Percentiles rank a stretch among this genome's conserved stretches.
Conservation (phyloP, 345 rosid genomes). For the Brassica nigra region DNA sequence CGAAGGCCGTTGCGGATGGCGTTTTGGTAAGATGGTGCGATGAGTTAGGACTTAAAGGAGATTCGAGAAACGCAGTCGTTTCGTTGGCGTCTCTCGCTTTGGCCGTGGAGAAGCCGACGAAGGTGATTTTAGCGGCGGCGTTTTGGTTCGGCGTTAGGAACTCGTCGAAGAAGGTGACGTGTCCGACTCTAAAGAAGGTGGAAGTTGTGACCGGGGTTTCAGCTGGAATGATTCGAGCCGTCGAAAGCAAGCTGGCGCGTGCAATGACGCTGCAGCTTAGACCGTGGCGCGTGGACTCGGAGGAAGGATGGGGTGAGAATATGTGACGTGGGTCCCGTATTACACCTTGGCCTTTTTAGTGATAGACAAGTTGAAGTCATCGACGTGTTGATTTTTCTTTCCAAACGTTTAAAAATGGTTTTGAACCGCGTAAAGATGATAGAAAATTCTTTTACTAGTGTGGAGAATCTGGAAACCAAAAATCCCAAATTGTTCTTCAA, state of each 20-base stretch:
- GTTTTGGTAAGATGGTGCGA: slow-evolving; percentile 39
- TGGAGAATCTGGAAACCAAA: neutral
- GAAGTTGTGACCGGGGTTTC: slow-evolving; percentile 35
- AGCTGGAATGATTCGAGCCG: slow-evolving; percentile 21
- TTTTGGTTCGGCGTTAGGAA: slow-evolving; percentile 40
- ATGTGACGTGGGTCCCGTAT: slow-evolving; percentile 2
- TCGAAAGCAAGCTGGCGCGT: slow-evolving; percentile 35
- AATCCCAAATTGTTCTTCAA: neutral
- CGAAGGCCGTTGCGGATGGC: slow-evolving; percentile 16
- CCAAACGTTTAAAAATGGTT: slow-evolving; percentile 18
- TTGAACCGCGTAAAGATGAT: neutral
- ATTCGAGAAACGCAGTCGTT: slow-evolving; percentile 25
- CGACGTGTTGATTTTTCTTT: slow-evolving; percentile 21
- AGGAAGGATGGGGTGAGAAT: slow-evolving; percentile 44
- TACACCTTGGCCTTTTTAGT: neutral
- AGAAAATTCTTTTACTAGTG: neutral
- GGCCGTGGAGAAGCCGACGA: slow-evolving; percentile 19
- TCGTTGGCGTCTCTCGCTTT: slow-evolving; percentile 37
- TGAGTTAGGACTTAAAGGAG: slow-evolving; percentile 22
- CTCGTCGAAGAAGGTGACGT: slow-evolving; percentile 8
- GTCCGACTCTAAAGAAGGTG: slow-evolving; percentile 28
- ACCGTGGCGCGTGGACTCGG: slow-evolving; percentile 31
- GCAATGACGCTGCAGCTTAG: slow-evolving; percentile 19
- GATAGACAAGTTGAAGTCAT: neutral
- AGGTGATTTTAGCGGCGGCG: slow-evolving; percentile 36